These are phyloP conservation scores for Ballota nigra DNA, from an alignment of 257 asterid genomes.

Conservation along the genomic window DNA sequence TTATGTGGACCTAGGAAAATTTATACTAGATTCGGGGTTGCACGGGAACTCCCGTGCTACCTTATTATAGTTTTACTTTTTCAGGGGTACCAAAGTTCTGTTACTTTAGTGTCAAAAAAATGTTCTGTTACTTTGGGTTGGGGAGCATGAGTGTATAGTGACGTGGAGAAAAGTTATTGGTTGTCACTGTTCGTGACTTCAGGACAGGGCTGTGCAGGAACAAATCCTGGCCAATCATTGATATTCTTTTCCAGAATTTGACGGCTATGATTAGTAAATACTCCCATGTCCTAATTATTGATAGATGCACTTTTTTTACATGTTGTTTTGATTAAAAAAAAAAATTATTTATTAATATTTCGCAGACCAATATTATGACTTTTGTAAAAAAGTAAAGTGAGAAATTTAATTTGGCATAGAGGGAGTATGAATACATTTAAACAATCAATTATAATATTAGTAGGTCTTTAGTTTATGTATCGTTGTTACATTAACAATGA, in stretches of 20 bases:
- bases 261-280: conserved; percentile 23
- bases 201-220: neutral
- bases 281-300: too few relatives aligned
- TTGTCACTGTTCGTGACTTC: neutral
- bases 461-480: too few relatives aligned
- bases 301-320: too few relatives aligned
- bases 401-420: too few relatives aligned
- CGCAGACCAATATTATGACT: too few relatives aligned
- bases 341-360: too few relatives aligned
- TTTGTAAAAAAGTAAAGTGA: too few relatives aligned
- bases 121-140: neutral
- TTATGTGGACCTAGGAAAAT: conserved; percentile 39
- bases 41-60: conserved; percentile 31
- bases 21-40: conserved; percentile 27
- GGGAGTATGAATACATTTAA: too few relatives aligned
- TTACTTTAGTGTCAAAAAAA: too few relatives aligned
- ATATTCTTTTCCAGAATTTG: neutral
- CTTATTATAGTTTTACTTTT: neutral
- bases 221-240: conserved; percentile 24
- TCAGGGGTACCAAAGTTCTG: conserved; percentile 15
- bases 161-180: conserved; percentile 32
- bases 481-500: too few relatives aligned
- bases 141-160: neutral
- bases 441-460: too few relatives aligned
- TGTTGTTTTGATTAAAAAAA: too few relatives aligned